Evolutionary conservation across 2,329 filamentous ascomycete genomes (phyloP).

Genomic region (Cladosporium sp.): DNA sequence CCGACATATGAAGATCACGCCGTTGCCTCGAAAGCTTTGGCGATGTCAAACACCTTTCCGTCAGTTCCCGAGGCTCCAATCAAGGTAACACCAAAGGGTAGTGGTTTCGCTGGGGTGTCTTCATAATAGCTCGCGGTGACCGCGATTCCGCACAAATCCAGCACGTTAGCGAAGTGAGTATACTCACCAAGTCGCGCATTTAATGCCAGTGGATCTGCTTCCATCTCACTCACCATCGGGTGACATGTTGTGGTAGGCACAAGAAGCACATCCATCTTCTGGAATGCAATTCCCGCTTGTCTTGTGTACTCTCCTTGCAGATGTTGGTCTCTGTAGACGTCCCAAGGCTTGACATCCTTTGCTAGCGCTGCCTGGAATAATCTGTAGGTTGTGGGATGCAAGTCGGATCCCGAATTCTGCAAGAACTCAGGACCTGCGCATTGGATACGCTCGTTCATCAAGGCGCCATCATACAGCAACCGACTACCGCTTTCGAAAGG

Average conservation of each 20-base stretch:
- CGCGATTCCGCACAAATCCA: conserved; percentile 53
- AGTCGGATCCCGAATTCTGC: conserved; percentile 32
- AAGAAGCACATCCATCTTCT: conserved; percentile 45
- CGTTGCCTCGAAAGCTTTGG: conserved; percentile 28
- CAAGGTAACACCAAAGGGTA: conserved; percentile 42
- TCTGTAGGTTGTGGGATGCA: conserved; percentile 48
- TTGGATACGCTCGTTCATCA: conserved; percentile 54
- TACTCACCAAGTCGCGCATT: conserved; percentile 55
- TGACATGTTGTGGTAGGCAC: conserved; percentile 50
- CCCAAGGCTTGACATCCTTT: conserved; percentile 39
- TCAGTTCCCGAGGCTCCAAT: conserved; percentile 36
- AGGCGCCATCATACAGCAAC: conserved; percentile 54
- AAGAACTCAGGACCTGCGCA: conserved; percentile 39
- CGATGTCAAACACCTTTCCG: conserved; percentile 39
- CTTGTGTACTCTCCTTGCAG: conserved; percentile 43
- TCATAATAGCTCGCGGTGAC: conserved; percentile 48
- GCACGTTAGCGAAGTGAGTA: conserved; percentile 58
- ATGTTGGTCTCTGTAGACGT: conserved; percentile 48
- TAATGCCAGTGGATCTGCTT: conserved; percentile 48
- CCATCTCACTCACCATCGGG: conserved; percentile 51
- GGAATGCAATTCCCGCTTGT: conserved; percentile 39
- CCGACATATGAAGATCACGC: not conserved
- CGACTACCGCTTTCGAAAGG: conserved; percentile 50
- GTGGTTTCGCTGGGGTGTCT: conserved; percentile 19
- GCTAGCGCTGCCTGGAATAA: conserved; percentile 41